Evolutionary conservation across 2,329 filamentous ascomycete genomes (phyloP), one percentile per base, ranked within the genome.

Genomic region (Pochonia chlamydosporia): DNA sequence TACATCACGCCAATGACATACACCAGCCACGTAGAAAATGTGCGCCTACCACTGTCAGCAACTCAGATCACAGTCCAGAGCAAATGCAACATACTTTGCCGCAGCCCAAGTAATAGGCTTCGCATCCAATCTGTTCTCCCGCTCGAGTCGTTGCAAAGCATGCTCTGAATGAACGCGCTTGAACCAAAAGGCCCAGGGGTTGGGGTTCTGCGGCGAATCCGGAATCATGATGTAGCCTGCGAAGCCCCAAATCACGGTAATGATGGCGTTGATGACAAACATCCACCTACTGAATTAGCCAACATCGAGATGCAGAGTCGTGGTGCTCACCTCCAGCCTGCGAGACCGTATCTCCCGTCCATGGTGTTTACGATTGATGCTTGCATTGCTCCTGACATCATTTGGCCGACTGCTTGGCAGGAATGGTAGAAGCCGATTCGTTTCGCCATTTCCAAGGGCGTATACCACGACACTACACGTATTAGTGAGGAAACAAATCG

Each of bases 331-430:
- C 67, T 63, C 71, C 69, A 74, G 2, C 67, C 72, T 1, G 62
- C 55, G 10, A 70, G 59, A 0, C 68, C 68, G 5, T 58, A 50
- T 2, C 47, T 56, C 2, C 68, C 67, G 26, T 71, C 57, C 40
- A 73, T 59, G 4, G 65, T 64, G 16, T 56, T 60, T 26, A 70
- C 65, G 1, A 73, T 62, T 1, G 63, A 69, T 1, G 69, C 66
- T 50, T 72, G 69, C 10, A 73, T 57, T 39, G 71, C 71, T 1
- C 68, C 69, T 0, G 65, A 68, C 47, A 72, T 70, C 65, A 72
- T 71, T 4, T 64, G 61, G 1, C 67, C 69, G 0, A 64, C 59
- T 8, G 46, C 66, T 59, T 52, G 70, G 57, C 55, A 72, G 56
- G 66, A 65, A 13, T 69, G 68, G 40, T 73, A 66, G 24, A 72